These are phyloP conservation scores for Triticum turgidum DNA, from an alignment of 176 grass and related monocot species.

Conservation along the genomic window DNA sequence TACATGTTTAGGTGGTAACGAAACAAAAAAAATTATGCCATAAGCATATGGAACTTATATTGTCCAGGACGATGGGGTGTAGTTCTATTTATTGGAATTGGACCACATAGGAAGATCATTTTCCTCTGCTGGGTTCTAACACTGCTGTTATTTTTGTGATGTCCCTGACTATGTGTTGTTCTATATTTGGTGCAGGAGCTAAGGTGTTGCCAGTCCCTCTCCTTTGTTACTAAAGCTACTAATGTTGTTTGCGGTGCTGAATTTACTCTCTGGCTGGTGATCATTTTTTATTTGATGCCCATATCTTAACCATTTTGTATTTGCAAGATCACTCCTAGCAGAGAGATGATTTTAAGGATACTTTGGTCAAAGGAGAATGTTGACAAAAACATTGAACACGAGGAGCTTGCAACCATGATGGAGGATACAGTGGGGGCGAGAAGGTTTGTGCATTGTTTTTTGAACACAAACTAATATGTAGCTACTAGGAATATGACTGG, in stretches of 20 bases:
- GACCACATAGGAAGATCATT: background rate
- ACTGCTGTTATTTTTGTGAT: constrained; percentile 3
- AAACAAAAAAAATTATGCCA: background rate
- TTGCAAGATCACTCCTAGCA: constrained; percentile 4
- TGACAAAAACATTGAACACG: constrained; percentile 53
- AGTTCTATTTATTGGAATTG: background rate
- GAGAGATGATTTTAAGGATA: constrained; percentile 75
- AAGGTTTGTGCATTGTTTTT: constrained; percentile 56
- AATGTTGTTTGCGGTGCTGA: constrained; percentile 80
- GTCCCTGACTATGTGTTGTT: constrained; percentile 18
- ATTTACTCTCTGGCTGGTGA: constrained; percentile 81
- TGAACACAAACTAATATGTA: background rate
- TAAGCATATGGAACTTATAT: background rate
- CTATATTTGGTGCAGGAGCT: constrained; percentile 54
- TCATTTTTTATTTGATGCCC: constrained; percentile 1
- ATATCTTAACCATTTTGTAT: too few species aligned
- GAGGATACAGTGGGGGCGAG: constrained; percentile 90
- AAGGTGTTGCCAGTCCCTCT: constrained; percentile 56
- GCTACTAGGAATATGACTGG: background rate
- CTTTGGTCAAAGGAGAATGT: constrained; percentile 81
- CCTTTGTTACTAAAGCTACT: constrained; percentile 70
- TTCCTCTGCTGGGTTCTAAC: background rate
- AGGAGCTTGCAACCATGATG: constrained; percentile 82
- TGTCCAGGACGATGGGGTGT: background rate
- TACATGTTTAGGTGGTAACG: background rate